Evolutionary conservation across 805 yeast species (phyloP).

Genomic region (Scheffersomyces ergatensis): DNA sequence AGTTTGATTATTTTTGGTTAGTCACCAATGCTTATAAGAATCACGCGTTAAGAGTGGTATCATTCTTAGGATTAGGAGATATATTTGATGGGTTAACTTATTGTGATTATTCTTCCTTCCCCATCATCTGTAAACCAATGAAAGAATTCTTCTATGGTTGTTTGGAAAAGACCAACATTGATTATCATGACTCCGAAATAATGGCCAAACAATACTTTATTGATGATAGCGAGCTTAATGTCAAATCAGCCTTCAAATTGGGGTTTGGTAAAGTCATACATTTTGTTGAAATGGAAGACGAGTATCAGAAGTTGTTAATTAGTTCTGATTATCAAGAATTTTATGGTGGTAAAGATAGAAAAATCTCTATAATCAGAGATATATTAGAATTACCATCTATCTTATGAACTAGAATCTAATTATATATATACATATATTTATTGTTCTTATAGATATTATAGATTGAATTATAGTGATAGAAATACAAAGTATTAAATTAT

Average conservation of each 20-base stretch:
- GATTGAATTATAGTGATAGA: no score
- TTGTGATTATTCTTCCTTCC: slow-evolving; percentile 77
- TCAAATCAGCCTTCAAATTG: slow-evolving; percentile 64
- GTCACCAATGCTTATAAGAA: slow-evolving; percentile 92
- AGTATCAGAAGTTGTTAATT: slow-evolving; percentile 30
- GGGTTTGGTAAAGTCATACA: slow-evolving; percentile 77
- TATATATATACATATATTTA: no score
- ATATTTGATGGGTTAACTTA: slow-evolving; percentile 90
- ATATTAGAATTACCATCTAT: slow-evolving; percentile 27
- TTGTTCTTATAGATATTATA: no score
- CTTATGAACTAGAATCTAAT: no score
- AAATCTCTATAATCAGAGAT: slow-evolving; percentile 30
- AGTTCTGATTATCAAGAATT: slow-evolving; percentile 29
- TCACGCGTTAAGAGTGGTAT: slow-evolving; percentile 80
- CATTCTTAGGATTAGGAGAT: slow-evolving; percentile 85
- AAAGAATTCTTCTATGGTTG: slow-evolving; percentile 60
- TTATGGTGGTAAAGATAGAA: slow-evolving; percentile 26
- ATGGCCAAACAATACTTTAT: slow-evolving; percentile 62
- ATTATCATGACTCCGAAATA: slow-evolving; percentile 26
- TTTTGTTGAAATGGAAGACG: slow-evolving; percentile 69
- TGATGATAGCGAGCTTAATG: slow-evolving; percentile 84
- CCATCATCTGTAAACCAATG: slow-evolving; percentile 90
- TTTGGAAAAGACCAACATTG: slow-evolving; percentile 61
- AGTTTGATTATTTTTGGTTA: slow-evolving; percentile 79
- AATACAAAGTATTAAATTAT: no score